phyloP scores from a whole-genome alignment of 176 grass and related monocot species.

The Bonia amplexicaulis region DNA sequence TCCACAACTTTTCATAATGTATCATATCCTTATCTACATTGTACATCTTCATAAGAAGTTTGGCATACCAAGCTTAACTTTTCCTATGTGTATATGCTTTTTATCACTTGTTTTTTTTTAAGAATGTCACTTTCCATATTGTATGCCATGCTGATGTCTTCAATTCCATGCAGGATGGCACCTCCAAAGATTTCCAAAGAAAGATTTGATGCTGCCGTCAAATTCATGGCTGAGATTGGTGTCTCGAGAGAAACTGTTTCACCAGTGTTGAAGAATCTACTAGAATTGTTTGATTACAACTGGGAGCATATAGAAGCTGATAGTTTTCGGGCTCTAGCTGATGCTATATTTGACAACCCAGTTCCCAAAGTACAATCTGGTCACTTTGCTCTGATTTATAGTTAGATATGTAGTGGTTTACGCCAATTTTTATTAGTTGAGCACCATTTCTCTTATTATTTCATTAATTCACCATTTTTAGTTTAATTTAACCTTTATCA shows the following conservation, averaged over 20 bases:
- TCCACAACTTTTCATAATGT: background rate
- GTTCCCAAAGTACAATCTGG: slow-evolving; percentile 30
- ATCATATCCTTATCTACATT: background rate
- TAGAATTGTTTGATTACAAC: slow-evolving; percentile 40
- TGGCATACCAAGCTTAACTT: background rate
- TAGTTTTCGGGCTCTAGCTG: slow-evolving; percentile 43
- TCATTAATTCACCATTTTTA: slow-evolving; percentile 5
- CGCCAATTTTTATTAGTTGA: background rate
- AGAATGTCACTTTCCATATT: background rate
- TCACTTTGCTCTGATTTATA: slow-evolving; percentile 10
- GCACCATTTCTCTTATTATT: background rate
- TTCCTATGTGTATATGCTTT: background rate
- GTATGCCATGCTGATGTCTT: slow-evolving; percentile 17
- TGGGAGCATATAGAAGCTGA: slow-evolving; percentile 93
- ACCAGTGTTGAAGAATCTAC: slow-evolving; percentile 42
- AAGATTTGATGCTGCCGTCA: slow-evolving; percentile 30
- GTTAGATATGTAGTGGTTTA: slow-evolving; percentile 4
- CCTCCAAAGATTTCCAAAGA: background rate
- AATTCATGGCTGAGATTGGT: slow-evolving; percentile 43
- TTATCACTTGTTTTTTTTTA: background rate
- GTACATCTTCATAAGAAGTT: background rate
- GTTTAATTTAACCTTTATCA: background rate
- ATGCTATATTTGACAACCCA: slow-evolving; percentile 43
- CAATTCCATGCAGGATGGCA: slow-evolving; percentile 22
- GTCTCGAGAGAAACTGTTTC: slow-evolving; percentile 18